Evolutionary conservation across 1,139 yeast species (phyloP), one percentile per base, ranked within the genome.

Genomic region (Magnusiomyces sp.): DNA sequence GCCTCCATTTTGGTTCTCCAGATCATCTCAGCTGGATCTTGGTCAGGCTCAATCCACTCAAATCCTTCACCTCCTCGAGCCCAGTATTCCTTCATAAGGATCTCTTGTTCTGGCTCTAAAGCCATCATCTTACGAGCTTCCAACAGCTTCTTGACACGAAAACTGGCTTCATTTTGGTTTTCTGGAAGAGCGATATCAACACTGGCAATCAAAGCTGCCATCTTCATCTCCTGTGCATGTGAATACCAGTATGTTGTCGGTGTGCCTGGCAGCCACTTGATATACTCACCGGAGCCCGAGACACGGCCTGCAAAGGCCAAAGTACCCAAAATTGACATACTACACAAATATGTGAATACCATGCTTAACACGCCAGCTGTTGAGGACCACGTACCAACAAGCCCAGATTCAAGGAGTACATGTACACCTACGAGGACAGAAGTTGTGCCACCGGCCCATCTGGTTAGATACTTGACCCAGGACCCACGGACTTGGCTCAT

Each of bases 31-130:
- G 83, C 84, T 0, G 90, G 90, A 60, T 83, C 90, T 59, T 80
- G 81, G 60, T 83, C 92, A 1, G 89, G 89, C 60, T 83, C 92
- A 4, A 74, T 81, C 94, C 94, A 84, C 55, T 79, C 81, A 59
- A 83, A 83, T 2, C 84, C 85, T 55, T 80, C 84, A 14, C 89
- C 89, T 11, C 83, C 83, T 50, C 77, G 71, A 62, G 82, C 76
- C 92, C 94, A 84, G 64, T 83, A 84, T 48, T 87, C 89, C 59
- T 83, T 51, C 44, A 51, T 48, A 5, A 51, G 33, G 5, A 75
- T 80, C 86, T 90, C 85, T 55, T 79, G 83, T 60, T 81, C 83
- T 13, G 84, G 83, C 54, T 81, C 88, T 46, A 79, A 64, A 52
- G 81, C 86, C 17, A 56, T 56, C 66, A 62, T 62, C 14, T 58